phyloP scores from a whole-genome alignment of 768 basidiomycete genomes.

The Amanita exitialis region DNA sequence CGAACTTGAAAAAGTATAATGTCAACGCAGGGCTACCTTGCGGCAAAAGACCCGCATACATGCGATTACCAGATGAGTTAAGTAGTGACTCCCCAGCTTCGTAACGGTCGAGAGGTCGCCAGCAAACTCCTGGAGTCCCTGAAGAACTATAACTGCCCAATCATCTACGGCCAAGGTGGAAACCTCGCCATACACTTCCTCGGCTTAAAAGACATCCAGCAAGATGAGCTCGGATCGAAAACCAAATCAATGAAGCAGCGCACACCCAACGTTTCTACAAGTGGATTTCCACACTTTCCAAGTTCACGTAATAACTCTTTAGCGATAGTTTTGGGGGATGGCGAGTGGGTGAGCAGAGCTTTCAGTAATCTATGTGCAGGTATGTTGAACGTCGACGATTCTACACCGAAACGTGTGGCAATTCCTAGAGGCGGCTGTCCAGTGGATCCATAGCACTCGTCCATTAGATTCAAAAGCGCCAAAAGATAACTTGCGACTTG shows the following conservation, averaged over 20 bases:
- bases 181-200: background rate
- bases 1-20: no score
- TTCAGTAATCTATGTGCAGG: background rate
- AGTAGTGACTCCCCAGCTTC: no score
- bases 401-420: background rate
- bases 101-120: no score
- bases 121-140: no score
- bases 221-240: conserved; percentile 1
- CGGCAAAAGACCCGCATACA: no score
- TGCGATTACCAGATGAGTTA: no score
- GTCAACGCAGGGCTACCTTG: no score
- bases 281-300: background rate
- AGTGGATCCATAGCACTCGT: background rate
- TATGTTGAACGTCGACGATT: background rate
- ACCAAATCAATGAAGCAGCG: background rate
- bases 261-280: background rate
- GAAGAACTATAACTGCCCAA: no score
- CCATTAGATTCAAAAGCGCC: conserved; percentile 1
- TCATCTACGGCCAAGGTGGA: background rate
- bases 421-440: background rate
- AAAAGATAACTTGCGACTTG: background rate
- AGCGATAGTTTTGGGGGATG: background rate
- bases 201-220: background rate
- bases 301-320: background rate
- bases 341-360: conserved; percentile 1